A percentile compares a stretch with the other conserved stretches of the same genome.
Evolutionary conservation across 305 asterid species (phyloP).

Genomic region (Fraxinus angustifolia): DNA sequence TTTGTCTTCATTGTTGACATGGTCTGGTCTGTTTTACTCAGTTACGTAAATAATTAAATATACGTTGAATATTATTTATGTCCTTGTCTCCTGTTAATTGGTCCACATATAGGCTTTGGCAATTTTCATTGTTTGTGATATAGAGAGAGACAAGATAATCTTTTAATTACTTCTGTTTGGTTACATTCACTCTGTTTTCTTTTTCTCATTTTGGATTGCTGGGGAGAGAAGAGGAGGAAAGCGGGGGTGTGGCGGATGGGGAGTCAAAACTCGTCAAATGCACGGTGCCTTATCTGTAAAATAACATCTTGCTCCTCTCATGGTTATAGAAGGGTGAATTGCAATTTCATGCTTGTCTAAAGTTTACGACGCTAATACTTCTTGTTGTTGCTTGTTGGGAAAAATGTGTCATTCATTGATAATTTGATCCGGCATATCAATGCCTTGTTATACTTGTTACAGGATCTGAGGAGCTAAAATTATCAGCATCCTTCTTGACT

Average conservation of each 20-base stretch:
- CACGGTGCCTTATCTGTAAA: neutral
- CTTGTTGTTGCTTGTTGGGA: slow-evolving; percentile 1
- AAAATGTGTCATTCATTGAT: neutral
- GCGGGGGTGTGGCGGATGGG: neutral
- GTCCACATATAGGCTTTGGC: neutral
- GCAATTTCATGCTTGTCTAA: neutral
- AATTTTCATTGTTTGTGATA: neutral
- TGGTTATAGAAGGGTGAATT: neutral
- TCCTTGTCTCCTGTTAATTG: slow-evolving; percentile 4
- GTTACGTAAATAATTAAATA: slow-evolving; percentile 16
- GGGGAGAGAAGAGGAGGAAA: neutral
- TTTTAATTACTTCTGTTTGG: neutral
- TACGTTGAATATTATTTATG: slow-evolving; percentile 23
- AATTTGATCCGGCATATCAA: neutral
- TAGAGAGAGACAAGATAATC: neutral
- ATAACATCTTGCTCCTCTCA: neutral
- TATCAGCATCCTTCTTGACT: neutral
- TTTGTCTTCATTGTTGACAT: slow-evolving; percentile 44
- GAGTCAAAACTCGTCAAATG: neutral
- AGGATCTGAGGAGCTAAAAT: neutral
- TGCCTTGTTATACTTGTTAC: neutral
- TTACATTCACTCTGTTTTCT: neutral
- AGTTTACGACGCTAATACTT: neutral
- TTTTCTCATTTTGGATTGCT: neutral
- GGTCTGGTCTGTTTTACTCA: slow-evolving; percentile 28